phyloP scores from a whole-genome alignment of 164 flowering plant genomes.

The Sextonia rubra region DNA sequence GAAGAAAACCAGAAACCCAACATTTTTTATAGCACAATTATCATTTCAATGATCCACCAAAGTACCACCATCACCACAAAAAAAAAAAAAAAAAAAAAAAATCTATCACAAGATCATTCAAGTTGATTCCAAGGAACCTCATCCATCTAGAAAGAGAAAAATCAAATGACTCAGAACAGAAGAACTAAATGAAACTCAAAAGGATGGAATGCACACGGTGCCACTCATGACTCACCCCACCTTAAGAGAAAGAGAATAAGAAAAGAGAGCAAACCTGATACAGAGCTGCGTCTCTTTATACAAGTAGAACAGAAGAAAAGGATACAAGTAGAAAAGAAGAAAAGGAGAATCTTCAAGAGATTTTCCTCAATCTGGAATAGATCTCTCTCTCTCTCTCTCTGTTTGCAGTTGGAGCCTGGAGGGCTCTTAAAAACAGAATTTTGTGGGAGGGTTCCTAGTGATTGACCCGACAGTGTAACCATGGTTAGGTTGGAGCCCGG shows the following conservation, averaged over 20 bases:
- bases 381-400: not conserved
- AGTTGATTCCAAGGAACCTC: not conserved
- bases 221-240: not conserved
- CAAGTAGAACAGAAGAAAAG: too few species aligned
- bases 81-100: too few species aligned
- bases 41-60: not conserved
- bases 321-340: not conserved
- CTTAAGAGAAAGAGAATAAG: not conserved
- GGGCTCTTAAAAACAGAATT: not conserved
- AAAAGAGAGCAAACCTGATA: not conserved
- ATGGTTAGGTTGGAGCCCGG: too few species aligned
- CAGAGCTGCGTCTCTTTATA: not conserved
- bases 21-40: not conserved
- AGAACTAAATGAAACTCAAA: not conserved
- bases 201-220: not conserved
- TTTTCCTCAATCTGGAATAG: too few species aligned
- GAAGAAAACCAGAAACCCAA: not conserved
- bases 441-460: not conserved
- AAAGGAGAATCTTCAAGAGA: not conserved
- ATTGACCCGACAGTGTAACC: too few species aligned
- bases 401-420: not conserved
- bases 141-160: not conserved
- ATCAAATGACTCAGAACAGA: not conserved
- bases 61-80: not conserved
- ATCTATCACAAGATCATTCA: too few species aligned